Evolutionary conservation across 2,329 filamentous ascomycete genomes (phyloP).

Genomic region (Aspergillus ustus): DNA sequence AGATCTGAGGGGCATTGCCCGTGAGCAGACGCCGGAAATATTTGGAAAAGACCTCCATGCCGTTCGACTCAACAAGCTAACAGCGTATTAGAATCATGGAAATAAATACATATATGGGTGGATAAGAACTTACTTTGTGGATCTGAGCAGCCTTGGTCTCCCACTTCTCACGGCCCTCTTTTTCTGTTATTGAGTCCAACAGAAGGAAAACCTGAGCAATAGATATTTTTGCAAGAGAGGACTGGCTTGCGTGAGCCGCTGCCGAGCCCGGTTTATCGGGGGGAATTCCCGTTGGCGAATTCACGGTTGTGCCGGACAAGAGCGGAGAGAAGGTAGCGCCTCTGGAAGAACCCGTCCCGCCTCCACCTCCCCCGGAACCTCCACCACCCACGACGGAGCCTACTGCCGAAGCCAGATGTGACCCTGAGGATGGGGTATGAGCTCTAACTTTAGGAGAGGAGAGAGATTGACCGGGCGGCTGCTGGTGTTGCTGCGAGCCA

Average conservation of each 20-base stretch:
- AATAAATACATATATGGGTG: constrained; percentile 24
- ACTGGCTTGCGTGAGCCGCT: constrained; percentile 54
- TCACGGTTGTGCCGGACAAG: constrained; percentile 59
- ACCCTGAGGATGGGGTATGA: constrained; percentile 58
- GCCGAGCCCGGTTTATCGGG: constrained; percentile 51
- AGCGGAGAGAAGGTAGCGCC: constrained; percentile 65
- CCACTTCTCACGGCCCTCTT: constrained; percentile 90
- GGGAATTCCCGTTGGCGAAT: constrained; percentile 58
- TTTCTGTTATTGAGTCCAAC: constrained; percentile 91
- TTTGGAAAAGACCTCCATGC: constrained; percentile 97
- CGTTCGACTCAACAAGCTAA: constrained; percentile 93
- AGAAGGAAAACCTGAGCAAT: constrained; percentile 94
- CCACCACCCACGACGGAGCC: constrained; percentile 57
- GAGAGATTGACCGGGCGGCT: constrained; percentile 54
- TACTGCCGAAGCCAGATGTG: constrained; percentile 62
- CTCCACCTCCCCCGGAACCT: constrained; percentile 53
- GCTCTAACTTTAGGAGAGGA: constrained; percentile 61
- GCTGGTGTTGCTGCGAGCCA: constrained; percentile 59
- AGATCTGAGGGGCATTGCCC: constrained; percentile 89
- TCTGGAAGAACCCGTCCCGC: constrained; percentile 61
- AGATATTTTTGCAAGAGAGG: constrained; percentile 85
- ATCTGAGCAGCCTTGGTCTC: constrained; percentile 90
- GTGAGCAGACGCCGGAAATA: constrained; percentile 92
- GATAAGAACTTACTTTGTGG: constrained; percentile 70
- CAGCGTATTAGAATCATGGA: constrained; percentile 2